Percentiles rank a stretch among this genome's conserved stretches.
phyloP scores from a whole-genome alignment of 2,329 filamentous ascomycete species.

The Dryadomyces quercivorus region DNA sequence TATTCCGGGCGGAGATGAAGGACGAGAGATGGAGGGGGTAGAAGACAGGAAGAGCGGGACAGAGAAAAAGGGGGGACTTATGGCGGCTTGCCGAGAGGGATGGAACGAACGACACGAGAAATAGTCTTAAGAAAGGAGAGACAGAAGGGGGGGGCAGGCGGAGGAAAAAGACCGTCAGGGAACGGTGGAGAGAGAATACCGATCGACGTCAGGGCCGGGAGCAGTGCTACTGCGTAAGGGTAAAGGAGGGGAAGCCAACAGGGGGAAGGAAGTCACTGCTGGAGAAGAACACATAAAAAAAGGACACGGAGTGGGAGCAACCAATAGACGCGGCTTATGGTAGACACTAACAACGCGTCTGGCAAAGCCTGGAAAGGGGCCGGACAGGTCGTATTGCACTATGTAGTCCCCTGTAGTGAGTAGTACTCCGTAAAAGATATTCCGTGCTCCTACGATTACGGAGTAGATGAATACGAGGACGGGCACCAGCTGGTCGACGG shows the following conservation, averaged over 20 bases:
- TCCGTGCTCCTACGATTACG: no score
- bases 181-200: conserved; percentile 1
- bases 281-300: background rate
- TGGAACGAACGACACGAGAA: background rate
- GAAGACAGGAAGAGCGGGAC: background rate
- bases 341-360: no score
- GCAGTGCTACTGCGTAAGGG: background rate
- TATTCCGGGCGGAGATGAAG: background rate
- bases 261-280: background rate
- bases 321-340: no score
- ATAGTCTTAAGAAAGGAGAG: background rate
- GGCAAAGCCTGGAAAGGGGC: no score
- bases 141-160: background rate
- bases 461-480: no score
- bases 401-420: no score
- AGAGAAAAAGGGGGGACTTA: background rate
- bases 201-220: background rate
- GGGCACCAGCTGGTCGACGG: no score
- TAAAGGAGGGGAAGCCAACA: background rate
- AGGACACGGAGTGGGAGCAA: background rate
- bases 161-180: background rate
- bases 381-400: no score
- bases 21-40: background rate
- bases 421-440: no score
- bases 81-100: background rate